Evolutionary conservation across 345 rosid species (phyloP).

Genomic region (Psidium guajava): DNA sequence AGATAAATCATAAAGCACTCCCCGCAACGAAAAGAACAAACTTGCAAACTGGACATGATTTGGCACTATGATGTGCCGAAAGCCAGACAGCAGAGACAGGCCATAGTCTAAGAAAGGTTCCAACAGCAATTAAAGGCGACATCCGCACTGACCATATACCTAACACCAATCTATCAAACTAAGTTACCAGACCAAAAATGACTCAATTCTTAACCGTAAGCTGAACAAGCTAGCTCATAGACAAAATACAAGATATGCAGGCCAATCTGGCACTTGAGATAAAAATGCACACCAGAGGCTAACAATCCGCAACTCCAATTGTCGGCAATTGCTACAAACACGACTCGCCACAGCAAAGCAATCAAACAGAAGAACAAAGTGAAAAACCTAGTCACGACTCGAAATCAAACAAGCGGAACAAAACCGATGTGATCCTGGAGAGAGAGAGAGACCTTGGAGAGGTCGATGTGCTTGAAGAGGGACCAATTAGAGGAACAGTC

Average conservation of each 20-base stretch:
- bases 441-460: slow-evolving; percentile 42
- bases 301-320: not conserved
- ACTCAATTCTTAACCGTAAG: not conserved
- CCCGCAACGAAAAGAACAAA: not conserved
- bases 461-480: slow-evolving; percentile 88
- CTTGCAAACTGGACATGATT: not conserved
- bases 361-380: not conserved
- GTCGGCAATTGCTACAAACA: not conserved
- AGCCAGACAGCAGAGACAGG: not conserved
- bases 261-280: not conserved
- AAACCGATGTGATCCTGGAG: not conserved
- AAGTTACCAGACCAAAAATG: not conserved
- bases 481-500: slow-evolving; percentile 95
- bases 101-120: not conserved
- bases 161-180: not conserved
- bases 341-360: not conserved
- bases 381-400: not conserved
- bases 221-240: not conserved
- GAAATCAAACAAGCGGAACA: not conserved
- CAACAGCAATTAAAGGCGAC: not conserved
- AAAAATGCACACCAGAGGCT: not conserved
- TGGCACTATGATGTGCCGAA: not conserved
- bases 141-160: not conserved
- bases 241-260: not conserved
- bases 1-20: not conserved